phyloP scores from a whole-genome alignment of 257 asterid genomes.

The Solanum tarijense region DNA sequence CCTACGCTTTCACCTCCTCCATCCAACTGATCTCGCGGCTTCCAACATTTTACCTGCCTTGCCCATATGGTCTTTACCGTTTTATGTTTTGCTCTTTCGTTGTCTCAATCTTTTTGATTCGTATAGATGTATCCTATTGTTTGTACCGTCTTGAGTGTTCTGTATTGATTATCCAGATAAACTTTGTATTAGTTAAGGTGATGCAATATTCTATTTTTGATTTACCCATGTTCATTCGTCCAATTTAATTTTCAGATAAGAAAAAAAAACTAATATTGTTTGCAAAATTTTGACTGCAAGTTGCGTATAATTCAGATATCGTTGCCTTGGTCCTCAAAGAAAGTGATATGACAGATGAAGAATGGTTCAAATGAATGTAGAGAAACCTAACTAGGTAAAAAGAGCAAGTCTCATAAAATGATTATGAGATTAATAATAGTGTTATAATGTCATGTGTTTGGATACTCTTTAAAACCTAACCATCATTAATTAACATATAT shows the following conservation, averaged over 20 bases:
- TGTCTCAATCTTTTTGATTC: neutral
- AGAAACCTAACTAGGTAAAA: neutral
- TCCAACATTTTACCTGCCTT: neutral
- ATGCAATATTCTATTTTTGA: neutral
- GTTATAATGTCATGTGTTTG: neutral
- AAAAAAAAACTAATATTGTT: neutral
- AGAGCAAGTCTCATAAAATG: neutral
- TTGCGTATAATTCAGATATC: neutral
- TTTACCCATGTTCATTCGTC: neutral
- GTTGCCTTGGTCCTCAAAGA: neutral
- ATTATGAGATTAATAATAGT: neutral
- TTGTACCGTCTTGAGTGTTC: neutral
- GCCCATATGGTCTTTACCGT: neutral
- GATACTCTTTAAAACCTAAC: accelerated
- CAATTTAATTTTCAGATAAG: neutral
- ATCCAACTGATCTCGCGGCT: neutral
- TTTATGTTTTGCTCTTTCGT: neutral
- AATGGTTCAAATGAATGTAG: neutral
- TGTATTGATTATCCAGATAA: neutral
- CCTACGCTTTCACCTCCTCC: neutral
- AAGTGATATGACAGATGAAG: neutral
- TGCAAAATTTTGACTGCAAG: neutral
- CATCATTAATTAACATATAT: neutral
- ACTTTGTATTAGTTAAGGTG: neutral
- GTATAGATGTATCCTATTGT: neutral